A percentile compares a stretch with the other conserved stretches of the same genome.
phyloP scores from a whole-genome alignment of 2,329 filamentous ascomycete genomes.

The Sclerotinia subarctica region DNA sequence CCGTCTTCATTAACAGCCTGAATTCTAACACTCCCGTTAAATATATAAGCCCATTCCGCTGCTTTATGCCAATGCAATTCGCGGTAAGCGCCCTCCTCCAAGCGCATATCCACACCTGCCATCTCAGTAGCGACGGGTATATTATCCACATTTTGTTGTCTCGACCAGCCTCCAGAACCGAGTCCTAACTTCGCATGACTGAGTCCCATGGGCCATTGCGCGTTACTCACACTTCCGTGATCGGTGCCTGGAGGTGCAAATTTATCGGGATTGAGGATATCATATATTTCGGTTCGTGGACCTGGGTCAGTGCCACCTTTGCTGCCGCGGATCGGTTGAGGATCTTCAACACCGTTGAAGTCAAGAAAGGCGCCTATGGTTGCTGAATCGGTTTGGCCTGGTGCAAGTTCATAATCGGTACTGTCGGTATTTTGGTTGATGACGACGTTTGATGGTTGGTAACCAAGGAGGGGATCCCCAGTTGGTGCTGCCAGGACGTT shows the following conservation, averaged over 20 bases:
- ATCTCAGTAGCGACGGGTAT: constrained; percentile 65
- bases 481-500: constrained; percentile 28
- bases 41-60: constrained; percentile 74
- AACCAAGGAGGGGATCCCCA: constrained; percentile 41
- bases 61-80: constrained; percentile 82
- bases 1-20: constrained; percentile 73
- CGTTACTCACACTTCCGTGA: constrained; percentile 65
- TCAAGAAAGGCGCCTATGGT: constrained; percentile 53
- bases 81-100: constrained; percentile 68
- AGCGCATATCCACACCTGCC: constrained; percentile 74
- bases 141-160: constrained; percentile 67
- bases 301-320: constrained; percentile 52
- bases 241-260: constrained; percentile 71
- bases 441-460: constrained; percentile 40
- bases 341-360: constrained; percentile 50
- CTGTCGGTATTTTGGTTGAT: constrained; percentile 39
- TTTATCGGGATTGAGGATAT: constrained; percentile 68
- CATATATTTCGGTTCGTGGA: constrained; percentile 65
- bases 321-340: constrained; percentile 54
- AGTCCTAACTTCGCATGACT: constrained; percentile 48
- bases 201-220: constrained; percentile 60
- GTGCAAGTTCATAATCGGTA: constrained; percentile 44
- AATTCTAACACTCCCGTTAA: constrained; percentile 67
- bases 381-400: constrained; percentile 50
- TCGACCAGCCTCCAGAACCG: constrained; percentile 70